phyloP scores from a whole-genome alignment of 345 rosid genomes.

The Abelmoschus esculentus region DNA sequence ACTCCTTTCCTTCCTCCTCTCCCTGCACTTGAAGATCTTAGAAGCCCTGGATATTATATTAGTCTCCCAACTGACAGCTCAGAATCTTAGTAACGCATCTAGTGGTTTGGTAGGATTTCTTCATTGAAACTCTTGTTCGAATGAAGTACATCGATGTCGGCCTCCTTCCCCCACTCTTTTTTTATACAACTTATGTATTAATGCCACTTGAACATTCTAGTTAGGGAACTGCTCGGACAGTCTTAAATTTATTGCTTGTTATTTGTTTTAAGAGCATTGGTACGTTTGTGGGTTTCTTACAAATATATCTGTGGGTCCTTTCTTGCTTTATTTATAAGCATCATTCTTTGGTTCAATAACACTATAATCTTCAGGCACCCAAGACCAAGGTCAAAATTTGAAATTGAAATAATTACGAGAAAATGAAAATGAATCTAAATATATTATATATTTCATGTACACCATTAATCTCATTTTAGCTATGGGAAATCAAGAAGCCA shows the following conservation, averaged over 20 bases:
- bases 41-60: constrained; percentile 13
- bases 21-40: constrained; percentile 19
- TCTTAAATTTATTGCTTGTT: not conserved
- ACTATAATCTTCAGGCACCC: too few species aligned
- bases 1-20: constrained; percentile 8
- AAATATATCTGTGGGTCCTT: not conserved
- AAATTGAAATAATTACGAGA: not conserved
- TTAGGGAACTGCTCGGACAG: constrained; percentile 18
- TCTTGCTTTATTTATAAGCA: not conserved
- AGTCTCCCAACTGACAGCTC: constrained; percentile 15
- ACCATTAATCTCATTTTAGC: not conserved
- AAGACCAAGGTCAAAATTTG: too few species aligned
- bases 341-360: not conserved
- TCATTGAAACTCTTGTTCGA: constrained; percentile 22
- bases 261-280: constrained; percentile 7
- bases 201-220: constrained; percentile 17
- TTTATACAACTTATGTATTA: constrained; percentile 18
- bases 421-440: too few species aligned
- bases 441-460: too few species aligned
- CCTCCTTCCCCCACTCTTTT: not conserved
- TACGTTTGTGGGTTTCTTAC: not conserved
- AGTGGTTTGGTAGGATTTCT: constrained; percentile 24
- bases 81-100: constrained; percentile 24
- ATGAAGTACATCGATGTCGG: not conserved
- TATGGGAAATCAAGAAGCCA: not conserved